phyloP scores from a whole-genome alignment of 345 rosid species.

The thale cress (Arabidopsis thaliana) region TAIR10.1 NC_003070.9:19457001-19457500 shows the following conservation, averaged over 20 bases:
- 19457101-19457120: constrained; percentile 66
- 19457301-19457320: neutral
- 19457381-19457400: constrained; percentile 88
- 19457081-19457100: constrained; percentile 72
- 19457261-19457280: neutral
- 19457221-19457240: constrained; percentile 60
- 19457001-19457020: constrained; percentile 89
- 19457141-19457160: constrained; percentile 76
- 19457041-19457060: constrained; percentile 87
- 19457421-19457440: constrained; percentile 68
- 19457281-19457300: neutral
- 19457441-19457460: constrained; percentile 55
- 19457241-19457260: neutral
- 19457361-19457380: constrained; percentile 82
- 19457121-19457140: constrained; percentile 71
- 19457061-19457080: constrained; percentile 80
- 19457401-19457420: constrained; percentile 72
- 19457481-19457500: neutral
- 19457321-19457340: constrained; percentile 49
- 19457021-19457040: constrained; percentile 95
- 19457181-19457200: constrained; percentile 58
- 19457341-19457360: constrained; percentile 64
- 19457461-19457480: neutral
- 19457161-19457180: constrained; percentile 72
- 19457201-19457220: constrained; percentile 65